Evolutionary conservation across 2,329 filamentous ascomycete genomes (phyloP).

Genomic region (Aspergillus puulaauensis): DNA sequence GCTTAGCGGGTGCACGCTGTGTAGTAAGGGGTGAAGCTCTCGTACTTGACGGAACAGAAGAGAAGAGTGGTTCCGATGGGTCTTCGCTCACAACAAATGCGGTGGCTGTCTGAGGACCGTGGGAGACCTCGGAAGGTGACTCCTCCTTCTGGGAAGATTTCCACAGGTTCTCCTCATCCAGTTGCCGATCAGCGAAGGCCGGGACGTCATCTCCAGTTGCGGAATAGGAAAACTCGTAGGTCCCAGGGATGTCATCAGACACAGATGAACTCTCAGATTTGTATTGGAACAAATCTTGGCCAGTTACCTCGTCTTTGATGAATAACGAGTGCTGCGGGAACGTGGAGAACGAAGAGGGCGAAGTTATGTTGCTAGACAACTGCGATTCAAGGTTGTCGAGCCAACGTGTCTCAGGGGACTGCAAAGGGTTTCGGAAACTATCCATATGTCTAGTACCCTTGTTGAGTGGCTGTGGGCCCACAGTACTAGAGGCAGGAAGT

Average conservation of each 20-base stretch:
- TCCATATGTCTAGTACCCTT: conserved; percentile 21
- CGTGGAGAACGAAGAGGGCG: conserved; percentile 24
- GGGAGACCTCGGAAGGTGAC: conserved; percentile 25
- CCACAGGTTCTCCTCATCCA: conserved; percentile 35
- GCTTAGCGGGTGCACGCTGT: conserved; percentile 26
- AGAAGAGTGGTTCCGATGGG: conserved; percentile 29
- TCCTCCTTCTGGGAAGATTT: conserved; percentile 26
- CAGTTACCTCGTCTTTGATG: conserved; percentile 18
- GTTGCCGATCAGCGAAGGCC: conserved; percentile 28
- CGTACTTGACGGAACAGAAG: conserved; percentile 24
- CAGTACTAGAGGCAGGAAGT: conserved; percentile 12
- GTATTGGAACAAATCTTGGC: conserved; percentile 32
- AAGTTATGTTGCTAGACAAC: conserved; percentile 29
- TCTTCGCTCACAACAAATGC: conserved; percentile 39
- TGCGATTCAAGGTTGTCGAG: conserved; percentile 34
- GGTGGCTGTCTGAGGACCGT: conserved; percentile 27
- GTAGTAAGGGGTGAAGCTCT: conserved; percentile 23
- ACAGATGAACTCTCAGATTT: conserved; percentile 39
- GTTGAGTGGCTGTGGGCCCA: conserved; percentile 21
- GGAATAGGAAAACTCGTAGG: conserved; percentile 36
- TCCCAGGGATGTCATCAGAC: conserved; percentile 34
- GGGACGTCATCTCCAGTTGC: conserved; percentile 31
- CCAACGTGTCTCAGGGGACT: conserved; percentile 36
- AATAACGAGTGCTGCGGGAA: conserved; percentile 17
- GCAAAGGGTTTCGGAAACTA: conserved; percentile 26